Base-by-base conservation (phyloP, 225 moss, liverwort and hornwort genomes). In the Sphagnum contortum region DNA sequence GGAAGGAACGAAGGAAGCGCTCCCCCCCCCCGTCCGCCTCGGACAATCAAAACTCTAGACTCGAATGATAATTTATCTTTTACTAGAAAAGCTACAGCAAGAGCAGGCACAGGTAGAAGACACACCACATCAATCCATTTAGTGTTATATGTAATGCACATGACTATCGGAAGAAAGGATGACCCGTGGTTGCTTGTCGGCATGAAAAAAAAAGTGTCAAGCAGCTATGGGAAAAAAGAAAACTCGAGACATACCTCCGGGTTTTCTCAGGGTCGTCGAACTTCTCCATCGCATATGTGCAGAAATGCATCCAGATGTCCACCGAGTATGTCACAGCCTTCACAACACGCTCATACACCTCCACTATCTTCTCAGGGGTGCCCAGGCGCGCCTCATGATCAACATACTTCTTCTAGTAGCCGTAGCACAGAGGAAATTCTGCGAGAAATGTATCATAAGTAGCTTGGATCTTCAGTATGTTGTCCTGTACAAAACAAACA, bases 31-130 rank as follows among this genome's bases (percentile, higher is more conserved):
- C n/a, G n/a, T n/a, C n/a, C n/a, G n/a, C n/a, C n/a, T n/a, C n/a
- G n/a, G n/a, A n/a, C n/a, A n/a, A n/a, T n/a, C n/a, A n/a, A n/a
- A n/a, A n/a, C n/a, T n/a, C n/a, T n/a, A n/a, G n/a, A n/a, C n/a
- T n/a, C n/a, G n/a, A n/a, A n/a, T n/a, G n/a, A n/a, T n/a, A n/a
- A n/a, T n/a, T n/a, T n/a, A n/a, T n/a, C n/a, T n/a, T n/a, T n/a
- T n/a, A n/a, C n/a, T n/a, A n/a, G n/a, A n/a, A 87, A 92, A 93
- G 94, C 91, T 98, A 91, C 93, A 98, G 91, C 85, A 98, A 93
- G 92, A 86, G 80, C 91, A 98, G 83, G 80, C 90, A 89, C 87
- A 77, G 86, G 89, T 98, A 98, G 89, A 93, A 92, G 88, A 83
- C 78, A 86, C 87, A 88, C 49, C 74, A 88, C 82, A 89, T 71